These are phyloP conservation scores for Haplosporangium gracile DNA, from an alignment of 192 early-diverging fungal species.

Conservation along the genomic window DNA sequence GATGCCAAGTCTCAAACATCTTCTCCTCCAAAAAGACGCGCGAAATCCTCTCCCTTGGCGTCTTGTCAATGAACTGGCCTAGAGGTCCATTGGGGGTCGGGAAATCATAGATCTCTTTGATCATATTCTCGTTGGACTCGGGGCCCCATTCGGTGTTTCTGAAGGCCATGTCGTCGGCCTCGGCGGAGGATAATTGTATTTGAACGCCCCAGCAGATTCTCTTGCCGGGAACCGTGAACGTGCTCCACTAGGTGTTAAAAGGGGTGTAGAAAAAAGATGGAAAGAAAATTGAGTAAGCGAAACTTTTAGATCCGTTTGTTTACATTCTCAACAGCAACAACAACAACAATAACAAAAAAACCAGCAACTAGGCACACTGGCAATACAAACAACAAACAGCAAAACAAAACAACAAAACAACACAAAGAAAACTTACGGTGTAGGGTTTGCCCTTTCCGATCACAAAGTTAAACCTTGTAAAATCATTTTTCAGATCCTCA, in stretches of 20 bases:
- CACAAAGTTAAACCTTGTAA: conserved; percentile 29
- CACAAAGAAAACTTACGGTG: conserved; percentile 20
- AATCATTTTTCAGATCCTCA: conserved; percentile 25
- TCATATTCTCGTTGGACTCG: conserved; percentile 27
- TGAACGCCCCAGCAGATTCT: conserved; percentile 37
- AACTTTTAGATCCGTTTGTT: neutral
- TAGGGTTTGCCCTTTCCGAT: conserved; percentile 41
- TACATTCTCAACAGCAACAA: neutral
- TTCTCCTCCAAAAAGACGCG: conserved; percentile 45
- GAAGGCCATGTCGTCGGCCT: conserved; percentile 17
- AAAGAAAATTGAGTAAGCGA: neutral
- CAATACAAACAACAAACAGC: neutral
- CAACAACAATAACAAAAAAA: too few relatives aligned
- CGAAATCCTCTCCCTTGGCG: conserved; percentile 22
- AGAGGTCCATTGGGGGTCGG: conserved; percentile 22
- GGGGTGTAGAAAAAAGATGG: neutral
- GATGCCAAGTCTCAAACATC: conserved; percentile 53
- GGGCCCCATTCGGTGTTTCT: conserved; percentile 40
- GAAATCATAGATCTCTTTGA: conserved; percentile 33
- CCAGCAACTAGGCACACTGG: too few relatives aligned
- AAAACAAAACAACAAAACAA: neutral
- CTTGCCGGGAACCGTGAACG: conserved; percentile 27
- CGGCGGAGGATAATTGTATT: conserved; percentile 7
- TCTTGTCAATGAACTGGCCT: conserved; percentile 38
- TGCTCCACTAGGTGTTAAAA: conserved; percentile 16